Base-by-base conservation (phyloP, 768 basidiomycete genomes). In the Amylocystis lapponica region DNA sequence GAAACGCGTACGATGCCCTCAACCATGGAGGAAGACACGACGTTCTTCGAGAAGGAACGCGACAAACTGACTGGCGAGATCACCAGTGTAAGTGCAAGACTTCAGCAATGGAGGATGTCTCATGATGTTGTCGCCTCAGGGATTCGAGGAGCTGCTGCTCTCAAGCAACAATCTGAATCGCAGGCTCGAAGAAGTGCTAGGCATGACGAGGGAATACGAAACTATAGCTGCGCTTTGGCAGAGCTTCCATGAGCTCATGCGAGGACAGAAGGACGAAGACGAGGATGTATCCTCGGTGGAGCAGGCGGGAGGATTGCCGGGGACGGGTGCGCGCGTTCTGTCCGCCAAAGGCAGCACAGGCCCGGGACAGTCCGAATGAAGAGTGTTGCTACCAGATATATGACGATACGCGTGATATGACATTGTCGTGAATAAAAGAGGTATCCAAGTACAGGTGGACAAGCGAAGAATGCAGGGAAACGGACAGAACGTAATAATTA, bases 141-240 rank as follows among this genome's bases (percentile, higher is more conserved):
- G 83, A 16, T 95, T 95, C 56, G 93, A 95, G 57, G 87, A 92
- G 48, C 62, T 95, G 3, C 67, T 97, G 14, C 83, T 83, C 4
- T 81, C 86, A 8, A 83, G 85, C 46, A 97, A 97, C 56, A 77
- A 76, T 21, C 67, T 93, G 17, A 95, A 95, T 60, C 79, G 92
- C 49, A 93, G 91, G 58, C 74, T 95, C 14, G 93, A 97, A 63
- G 91, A 96, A 59, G 90, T 93, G 2, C 67, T 85, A 20, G 88
- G 88, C 9, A 94, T 95, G 79, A 92, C 93, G 5, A 82, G 81
- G 45, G 93, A 94, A 69, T 93, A 95, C 60, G 79, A 85, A 39
- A 92, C 86, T 2, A 89, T 94, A 31, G 88, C 92, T 3, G 71
- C 78, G 2, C 69, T 96, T 37, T 94, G 91, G 90, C 74, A 80